Conservation (phyloP, 768 basidiomycete genomes). For the Sporobolomyces pararoseus region DNA sequence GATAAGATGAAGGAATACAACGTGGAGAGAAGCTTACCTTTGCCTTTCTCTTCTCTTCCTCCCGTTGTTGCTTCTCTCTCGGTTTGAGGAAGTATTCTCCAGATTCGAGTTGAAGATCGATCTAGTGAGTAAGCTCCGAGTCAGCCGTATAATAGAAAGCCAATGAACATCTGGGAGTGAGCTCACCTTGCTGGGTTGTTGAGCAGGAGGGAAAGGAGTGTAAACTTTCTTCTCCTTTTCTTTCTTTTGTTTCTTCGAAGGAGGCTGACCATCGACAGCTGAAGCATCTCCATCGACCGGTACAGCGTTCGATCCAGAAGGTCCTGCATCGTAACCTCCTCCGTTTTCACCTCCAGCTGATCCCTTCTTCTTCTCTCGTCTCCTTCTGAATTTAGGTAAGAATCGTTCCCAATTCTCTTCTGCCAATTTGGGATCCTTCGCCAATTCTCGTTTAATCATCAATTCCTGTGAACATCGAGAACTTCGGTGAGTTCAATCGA, state of each 20-base stretch:
- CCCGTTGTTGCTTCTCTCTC: conserved; percentile 73
- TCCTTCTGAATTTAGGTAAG: conserved; percentile 89
- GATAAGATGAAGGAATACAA: neutral
- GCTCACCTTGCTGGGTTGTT: conserved; percentile 80
- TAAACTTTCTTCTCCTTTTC: conserved; percentile 73
- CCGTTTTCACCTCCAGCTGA: conserved; percentile 9
- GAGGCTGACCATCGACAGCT: conserved; percentile 68
- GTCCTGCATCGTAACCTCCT: neutral
- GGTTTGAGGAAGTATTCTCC: conserved; percentile 98
- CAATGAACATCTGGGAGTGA: no score
- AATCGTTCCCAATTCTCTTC: conserved; percentile 95
- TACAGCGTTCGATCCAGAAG: conserved; percentile 54
- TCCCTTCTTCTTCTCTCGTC: conserved; percentile 81
- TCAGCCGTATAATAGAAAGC: no score
- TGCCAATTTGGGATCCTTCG: conserved; percentile 94
- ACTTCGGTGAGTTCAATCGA: neutral
- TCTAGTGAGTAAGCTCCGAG: conserved; percentile 56
- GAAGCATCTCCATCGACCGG: conserved; percentile 59
- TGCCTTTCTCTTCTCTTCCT: conserved; percentile 67
- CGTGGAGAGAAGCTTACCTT: conserved; percentile 62
- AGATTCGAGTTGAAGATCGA: conserved; percentile 89
- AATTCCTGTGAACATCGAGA: conserved; percentile 63
- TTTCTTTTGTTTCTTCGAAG: conserved; percentile 95
- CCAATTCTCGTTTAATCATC: conserved; percentile 95
- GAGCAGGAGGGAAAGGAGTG: conserved; percentile 94